Evolutionary conservation across 345 rosid species (phyloP), one percentile per base, ranked within the genome.

Genomic region (Ceriops zippeliana): DNA sequence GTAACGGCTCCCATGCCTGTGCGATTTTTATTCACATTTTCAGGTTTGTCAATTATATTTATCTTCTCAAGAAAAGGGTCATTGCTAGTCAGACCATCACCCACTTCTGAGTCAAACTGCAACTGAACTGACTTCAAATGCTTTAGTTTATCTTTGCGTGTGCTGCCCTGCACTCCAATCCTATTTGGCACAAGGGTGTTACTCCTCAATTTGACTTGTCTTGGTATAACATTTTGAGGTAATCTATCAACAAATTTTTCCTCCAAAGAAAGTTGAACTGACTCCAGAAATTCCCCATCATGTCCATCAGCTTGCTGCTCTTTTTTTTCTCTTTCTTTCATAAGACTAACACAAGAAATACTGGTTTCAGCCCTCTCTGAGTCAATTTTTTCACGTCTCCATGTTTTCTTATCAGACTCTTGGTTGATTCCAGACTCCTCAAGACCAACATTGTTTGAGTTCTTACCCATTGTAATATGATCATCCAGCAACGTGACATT

Each of bases 121-220:
- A 85, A 56, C 61, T 89, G 90, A 67, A 67, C 83, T 72, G 92
- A 86, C 72, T 83, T 87, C 27, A 80, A 72, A 46, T 82, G 84
- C 77, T 89, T 89, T 58, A 81, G 78, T 67, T 81, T 84, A 69
- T 74, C 72, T 68, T 68, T 68, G 10, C 65, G 73, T 57, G 81
- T 78, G 66, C 69, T 62, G 52, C 86, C 85, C 72, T 78, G 89
- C 75, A 75, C 84, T 38, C 75, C 85, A 42, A 71, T 71, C 75
- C 77, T 66, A 74, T 84, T 79, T 15, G 69, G 42, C 51, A 83
- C 80, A 76, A 83, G 81, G 70, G 83, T 84, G 61, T 82, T 86
- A 69, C 88, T 86, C 66, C 90, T 83, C 67, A 89, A 80, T 57
- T 80, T 75, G 66, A 72, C 72, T 75, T 84, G 89, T 78, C 75